Evolutionary conservation across 805 yeast genomes (phyloP), one percentile per base, ranked within the genome.

Genomic region (Candida ficus): DNA sequence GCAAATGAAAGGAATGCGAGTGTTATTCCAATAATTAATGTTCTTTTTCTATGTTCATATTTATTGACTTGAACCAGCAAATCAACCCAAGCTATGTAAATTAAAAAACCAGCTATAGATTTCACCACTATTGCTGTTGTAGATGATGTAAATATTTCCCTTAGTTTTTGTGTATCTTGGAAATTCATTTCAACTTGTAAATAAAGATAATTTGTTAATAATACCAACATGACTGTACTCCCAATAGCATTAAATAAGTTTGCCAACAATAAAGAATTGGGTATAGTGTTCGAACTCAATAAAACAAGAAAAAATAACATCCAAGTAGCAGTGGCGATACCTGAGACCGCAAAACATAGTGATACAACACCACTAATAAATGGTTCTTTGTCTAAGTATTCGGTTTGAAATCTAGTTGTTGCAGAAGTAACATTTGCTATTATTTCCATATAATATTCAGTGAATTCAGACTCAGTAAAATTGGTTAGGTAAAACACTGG

Each of bases 321-420:
- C 95, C 95, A 86, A 21, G 80, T 67, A 13, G 81, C 71, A 6
- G 77, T 75, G 44, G 78, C 76, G 16, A 75, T 65, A 0, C 80
- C 76, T 40, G 76, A 68, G 4, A 73, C 54, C n/a, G 72, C 71
- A 58, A 76, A 79, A 33, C 74, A 60, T 4, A 78, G 60, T 31
- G 70, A 57, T 3, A 70, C 56, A 33, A 68, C 64, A 13, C 75
- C 64, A 19, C 60, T 56, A 4, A 51, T 45, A 39, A 70, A 71
- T 1, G 50, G 43, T 40, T 70, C 74, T 41, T 56, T 63, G 32
- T 43, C 43, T 37, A 34, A 28, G 12, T 41, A 25, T 1, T n/a
- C n/a, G n/a, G n/a, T n/a, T 32, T 32, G 3, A 33, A 39, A 4
- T 42, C 45, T 4, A 41, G 29, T 3, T n/a, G n/a, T 34, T 7